Base-by-base conservation (phyloP, 768 basidiomycete genomes). In the Lanmaoa pseudosensibilis region DNA sequence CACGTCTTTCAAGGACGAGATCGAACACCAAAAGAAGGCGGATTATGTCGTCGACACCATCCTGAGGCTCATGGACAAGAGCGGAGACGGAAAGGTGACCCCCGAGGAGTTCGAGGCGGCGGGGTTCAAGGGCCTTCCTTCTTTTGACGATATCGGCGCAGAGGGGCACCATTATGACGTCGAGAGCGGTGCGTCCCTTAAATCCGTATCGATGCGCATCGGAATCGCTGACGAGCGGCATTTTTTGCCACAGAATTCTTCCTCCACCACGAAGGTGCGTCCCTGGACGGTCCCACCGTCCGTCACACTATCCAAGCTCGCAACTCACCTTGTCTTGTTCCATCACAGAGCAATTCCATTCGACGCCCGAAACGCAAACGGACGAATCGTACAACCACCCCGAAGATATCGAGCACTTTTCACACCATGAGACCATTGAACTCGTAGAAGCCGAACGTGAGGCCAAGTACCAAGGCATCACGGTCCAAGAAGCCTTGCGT, bases 291-390 rank as follows among this genome's bases (percentile, higher is more conserved):
- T 36, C 12, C 18, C 16, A 27, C 23, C 8, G 15, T 32, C 19
- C 11, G n/a, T 8, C n/a, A 18, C 27, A 33, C n/a, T n/a, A 36
- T 19, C 21, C 23, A 8, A 39, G 1, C 5, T 2, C 18, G 44
- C 34, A 12, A 21, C 45, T 54, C 55, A 56, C 18, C 23, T 39
- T 5, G 6, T 23, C 27, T 60, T n/a, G 36, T 55, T 4, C 27
- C 33, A 10, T 23, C 11, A 15, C 23, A 92, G 92, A 98, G 75
- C 75, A 92, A 74, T 97, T 81, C 79, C 97, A 99, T 74, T 88
- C 86, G 30, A 98, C 96, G 36, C 95, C 94, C 0, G 97, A 98
- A 70, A 98, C 96, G 0, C 97, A 98, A 72, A 94, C 94, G 0
- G 95, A 98, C 69, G 92, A 93, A 62, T 82, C 94, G 0, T 99